phyloP scores from a whole-genome alignment of 805 yeast species.

The Kregervanrija delftensis region DNA sequence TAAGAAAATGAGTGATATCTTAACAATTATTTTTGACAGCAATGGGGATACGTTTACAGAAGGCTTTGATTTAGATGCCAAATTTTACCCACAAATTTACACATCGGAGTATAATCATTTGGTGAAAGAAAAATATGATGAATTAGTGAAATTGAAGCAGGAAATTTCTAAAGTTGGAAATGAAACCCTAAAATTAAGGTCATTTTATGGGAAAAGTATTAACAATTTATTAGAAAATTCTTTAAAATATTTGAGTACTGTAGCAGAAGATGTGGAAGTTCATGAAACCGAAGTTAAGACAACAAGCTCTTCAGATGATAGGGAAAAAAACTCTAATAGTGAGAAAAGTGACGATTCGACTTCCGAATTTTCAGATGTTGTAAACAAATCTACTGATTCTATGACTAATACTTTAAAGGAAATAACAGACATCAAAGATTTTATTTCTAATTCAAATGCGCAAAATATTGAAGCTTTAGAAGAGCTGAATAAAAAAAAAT shows the following conservation, averaged over 20 bases:
- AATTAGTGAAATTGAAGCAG: conserved; percentile 5
- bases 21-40: conserved; percentile 28
- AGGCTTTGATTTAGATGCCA: conserved; percentile 25
- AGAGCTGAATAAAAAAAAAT: conserved; percentile 11
- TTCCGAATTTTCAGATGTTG: conserved; percentile 1
- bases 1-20: conserved; percentile 25
- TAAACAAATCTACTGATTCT: not conserved
- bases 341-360: conserved; percentile 4
- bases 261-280: not conserved
- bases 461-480: conserved; percentile 12
- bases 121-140: conserved; percentile 13
- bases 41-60: conserved; percentile 22
- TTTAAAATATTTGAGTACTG: conserved; percentile 15
- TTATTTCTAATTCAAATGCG: conserved; percentile 6
- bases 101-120: conserved; percentile 22
- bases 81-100: conserved; percentile 35
- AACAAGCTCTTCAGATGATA: no score
- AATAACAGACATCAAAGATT: conserved; percentile 12
- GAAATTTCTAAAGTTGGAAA: conserved; percentile 9
- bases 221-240: conserved; percentile 19
- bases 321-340: conserved; percentile 1
- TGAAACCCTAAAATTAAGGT: conserved; percentile 19
- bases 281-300: not conserved
- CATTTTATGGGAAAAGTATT: conserved; percentile 28
- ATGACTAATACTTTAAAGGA: conserved; percentile 16